Evolutionary conservation across 208 protist genomes (phyloP).

Genomic region (Acanthamoeba castellanii): DNA sequence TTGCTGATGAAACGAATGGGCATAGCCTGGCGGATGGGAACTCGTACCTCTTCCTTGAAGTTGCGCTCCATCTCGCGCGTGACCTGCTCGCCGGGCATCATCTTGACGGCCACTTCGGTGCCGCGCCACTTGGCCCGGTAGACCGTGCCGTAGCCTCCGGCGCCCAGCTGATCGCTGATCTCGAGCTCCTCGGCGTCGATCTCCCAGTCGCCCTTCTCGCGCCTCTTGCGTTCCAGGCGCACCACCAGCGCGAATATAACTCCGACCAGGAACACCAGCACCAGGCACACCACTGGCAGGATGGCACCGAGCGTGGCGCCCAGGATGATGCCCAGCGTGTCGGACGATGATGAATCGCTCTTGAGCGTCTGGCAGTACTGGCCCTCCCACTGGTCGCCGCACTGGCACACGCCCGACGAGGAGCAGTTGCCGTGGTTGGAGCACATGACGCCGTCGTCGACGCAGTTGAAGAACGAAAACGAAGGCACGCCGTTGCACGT

Average conservation of each 20-base stretch:
- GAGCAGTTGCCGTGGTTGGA: constrained; percentile 55
- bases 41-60: constrained; percentile 83
- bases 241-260: not conserved
- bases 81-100: constrained; percentile 38
- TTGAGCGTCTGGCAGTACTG: constrained; percentile 3
- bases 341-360: not conserved
- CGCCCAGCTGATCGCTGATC: constrained; percentile 17
- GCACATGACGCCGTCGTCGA: constrained; percentile 29
- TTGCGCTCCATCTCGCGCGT: constrained; percentile 76
- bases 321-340: not conserved
- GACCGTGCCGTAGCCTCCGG: not conserved
- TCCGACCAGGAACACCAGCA: not conserved
- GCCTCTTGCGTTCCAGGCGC: constrained; percentile 54
- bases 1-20: too few relatives aligned
- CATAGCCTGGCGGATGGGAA: too few relatives aligned
- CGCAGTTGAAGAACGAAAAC: constrained; percentile 36
- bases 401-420: not conserved
- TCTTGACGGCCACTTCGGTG: constrained; percentile 75
- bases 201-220: constrained; percentile 57
- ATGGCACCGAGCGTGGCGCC: not conserved
- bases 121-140: constrained; percentile 49
- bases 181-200: constrained; percentile 53
- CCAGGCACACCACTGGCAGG: not conserved
- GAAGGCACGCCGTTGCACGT: constrained; percentile 30
- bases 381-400: not conserved